A percentile compares a stretch with the other conserved stretches of the same genome.
Evolutionary conservation across 139 green algal species (phyloP).

Genomic region (Asterochloris erici): DNA sequence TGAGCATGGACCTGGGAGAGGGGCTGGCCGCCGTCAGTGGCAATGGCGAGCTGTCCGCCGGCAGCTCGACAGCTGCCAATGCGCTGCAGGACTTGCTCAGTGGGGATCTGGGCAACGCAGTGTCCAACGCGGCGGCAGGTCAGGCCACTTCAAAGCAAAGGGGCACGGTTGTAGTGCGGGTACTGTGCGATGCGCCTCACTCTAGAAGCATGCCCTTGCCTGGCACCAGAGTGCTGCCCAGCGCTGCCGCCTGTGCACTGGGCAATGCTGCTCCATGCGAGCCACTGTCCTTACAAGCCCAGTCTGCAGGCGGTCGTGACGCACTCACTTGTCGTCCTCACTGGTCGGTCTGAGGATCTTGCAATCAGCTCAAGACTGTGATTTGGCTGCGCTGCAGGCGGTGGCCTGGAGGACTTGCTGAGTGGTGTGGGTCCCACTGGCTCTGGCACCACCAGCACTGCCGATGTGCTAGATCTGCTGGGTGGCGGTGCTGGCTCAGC

Average conservation of each 20-base stretch:
- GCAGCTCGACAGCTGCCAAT: background rate
- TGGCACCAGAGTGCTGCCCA: background rate
- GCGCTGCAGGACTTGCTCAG: conserved; percentile 14
- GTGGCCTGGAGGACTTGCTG: background rate
- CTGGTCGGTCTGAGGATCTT: no score
- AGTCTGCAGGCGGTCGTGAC: no score
- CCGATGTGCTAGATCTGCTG: conserved; percentile 37
- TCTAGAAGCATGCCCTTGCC: background rate
- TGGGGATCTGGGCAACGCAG: background rate
- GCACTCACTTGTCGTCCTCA: no score
- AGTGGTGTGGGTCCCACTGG: background rate
- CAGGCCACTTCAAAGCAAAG: background rate
- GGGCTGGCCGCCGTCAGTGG: background rate
- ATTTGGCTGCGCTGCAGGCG: background rate
- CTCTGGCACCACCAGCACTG: conserved; percentile 1
- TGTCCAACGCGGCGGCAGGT: conserved; percentile 4
- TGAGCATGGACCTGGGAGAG: conserved; percentile 41
- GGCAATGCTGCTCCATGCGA: background rate
- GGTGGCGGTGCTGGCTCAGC: conserved; percentile 14
- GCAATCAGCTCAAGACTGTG: no score
- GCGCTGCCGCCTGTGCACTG: background rate
- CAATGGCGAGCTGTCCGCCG: background rate
- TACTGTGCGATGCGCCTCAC: background rate
- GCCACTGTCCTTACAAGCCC: no score
- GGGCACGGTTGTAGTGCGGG: background rate